Evolutionary conservation across 2,329 filamentous ascomycete genomes (phyloP).

Genomic region (Epichloe hybrida): DNA sequence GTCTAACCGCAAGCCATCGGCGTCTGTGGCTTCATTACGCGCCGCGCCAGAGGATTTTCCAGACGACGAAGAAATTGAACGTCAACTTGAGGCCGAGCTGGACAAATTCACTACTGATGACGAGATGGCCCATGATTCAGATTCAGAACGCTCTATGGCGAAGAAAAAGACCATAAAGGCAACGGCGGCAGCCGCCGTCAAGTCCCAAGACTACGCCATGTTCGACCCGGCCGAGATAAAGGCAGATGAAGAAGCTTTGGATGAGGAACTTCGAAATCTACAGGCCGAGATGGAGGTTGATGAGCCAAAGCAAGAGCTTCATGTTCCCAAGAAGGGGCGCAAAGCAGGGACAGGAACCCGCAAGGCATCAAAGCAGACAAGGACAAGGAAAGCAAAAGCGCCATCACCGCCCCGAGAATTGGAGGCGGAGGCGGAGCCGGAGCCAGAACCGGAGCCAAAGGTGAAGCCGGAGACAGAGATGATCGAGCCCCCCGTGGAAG

Average conservation of each 20-base stretch:
- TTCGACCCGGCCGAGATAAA: slow-evolving; percentile 34
- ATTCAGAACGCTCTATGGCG: slow-evolving; percentile 24
- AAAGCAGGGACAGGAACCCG: slow-evolving; percentile 34
- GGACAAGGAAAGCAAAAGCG: slow-evolving; percentile 29
- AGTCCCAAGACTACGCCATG: slow-evolving; percentile 33
- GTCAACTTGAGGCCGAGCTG: slow-evolving; percentile 51
- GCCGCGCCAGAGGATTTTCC: slow-evolving; percentile 29
- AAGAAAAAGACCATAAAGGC: slow-evolving; percentile 18
- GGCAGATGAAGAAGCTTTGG: slow-evolving; percentile 33
- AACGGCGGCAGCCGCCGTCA: slow-evolving; percentile 14
- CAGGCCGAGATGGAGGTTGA: slow-evolving; percentile 35
- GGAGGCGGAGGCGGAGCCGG: slow-evolving; percentile 6
- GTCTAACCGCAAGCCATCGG: slow-evolving; percentile 25
- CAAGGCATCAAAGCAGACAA: slow-evolving; percentile 39
- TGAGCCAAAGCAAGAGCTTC: slow-evolving; percentile 22
- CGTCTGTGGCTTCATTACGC: slow-evolving; percentile 33
- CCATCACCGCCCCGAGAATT: slow-evolving; percentile 7
- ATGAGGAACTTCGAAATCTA: slow-evolving; percentile 36
- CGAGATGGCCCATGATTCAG: slow-evolving; percentile 32
- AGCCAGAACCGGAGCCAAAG: slow-evolving; percentile 7
- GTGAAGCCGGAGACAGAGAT: slow-evolving; percentile 9
- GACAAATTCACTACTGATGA: slow-evolving; percentile 41
- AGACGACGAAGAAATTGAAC: slow-evolving; percentile 53
- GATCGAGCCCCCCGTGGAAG: slow-evolving; percentile 9
- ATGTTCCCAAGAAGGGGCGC: slow-evolving; percentile 40